Conservation (phyloP, 306 rosid genomes). For the Chamaecrista fasciculata region DNA sequence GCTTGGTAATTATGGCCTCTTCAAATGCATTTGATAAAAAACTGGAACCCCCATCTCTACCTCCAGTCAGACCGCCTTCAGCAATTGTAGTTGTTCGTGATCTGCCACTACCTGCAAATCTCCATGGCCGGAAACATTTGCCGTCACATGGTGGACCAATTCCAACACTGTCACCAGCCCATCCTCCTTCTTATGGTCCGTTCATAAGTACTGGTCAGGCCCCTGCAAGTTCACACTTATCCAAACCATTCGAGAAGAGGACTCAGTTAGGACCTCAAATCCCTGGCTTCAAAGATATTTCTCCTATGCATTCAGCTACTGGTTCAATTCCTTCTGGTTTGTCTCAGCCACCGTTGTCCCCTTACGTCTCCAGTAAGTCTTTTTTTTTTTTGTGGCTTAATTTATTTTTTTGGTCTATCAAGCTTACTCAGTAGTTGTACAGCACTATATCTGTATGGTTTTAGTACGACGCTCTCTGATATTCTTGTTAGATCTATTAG, state of each 20-base stretch:
- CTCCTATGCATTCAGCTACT: slow-evolving; percentile 54
- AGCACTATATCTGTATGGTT: not conserved
- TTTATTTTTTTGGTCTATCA: not conserved
- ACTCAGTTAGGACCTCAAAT: slow-evolving; percentile 51
- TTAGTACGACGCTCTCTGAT: not conserved
- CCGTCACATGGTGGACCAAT: slow-evolving; percentile 36
- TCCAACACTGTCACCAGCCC: slow-evolving; percentile 39
- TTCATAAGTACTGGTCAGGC: slow-evolving; percentile 43
- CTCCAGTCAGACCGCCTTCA: slow-evolving; percentile 35
- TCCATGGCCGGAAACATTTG: slow-evolving; percentile 39
- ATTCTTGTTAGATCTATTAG: not conserved
- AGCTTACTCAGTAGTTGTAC: not conserved
- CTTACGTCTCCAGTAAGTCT: slow-evolving; percentile 62
- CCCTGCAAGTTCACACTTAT: slow-evolving; percentile 53
- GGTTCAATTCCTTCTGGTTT: slow-evolving; percentile 62
- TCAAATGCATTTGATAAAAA: slow-evolving; percentile 30
- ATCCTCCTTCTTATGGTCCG: slow-evolving; percentile 52
- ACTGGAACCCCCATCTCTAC: slow-evolving; percentile 25
- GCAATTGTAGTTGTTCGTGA: slow-evolving; percentile 38
- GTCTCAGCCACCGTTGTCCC: slow-evolving; percentile 75
- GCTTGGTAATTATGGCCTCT: slow-evolving; percentile 36
- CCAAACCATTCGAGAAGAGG: slow-evolving; percentile 60
- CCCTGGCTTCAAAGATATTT: slow-evolving; percentile 47
- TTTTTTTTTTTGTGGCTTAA: not conserved
- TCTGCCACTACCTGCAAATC: slow-evolving; percentile 44